Evolutionary conservation across 1,284 basidiomycete species (phyloP).

Genomic region (Cutaneotrichosporon dermatis): DNA sequence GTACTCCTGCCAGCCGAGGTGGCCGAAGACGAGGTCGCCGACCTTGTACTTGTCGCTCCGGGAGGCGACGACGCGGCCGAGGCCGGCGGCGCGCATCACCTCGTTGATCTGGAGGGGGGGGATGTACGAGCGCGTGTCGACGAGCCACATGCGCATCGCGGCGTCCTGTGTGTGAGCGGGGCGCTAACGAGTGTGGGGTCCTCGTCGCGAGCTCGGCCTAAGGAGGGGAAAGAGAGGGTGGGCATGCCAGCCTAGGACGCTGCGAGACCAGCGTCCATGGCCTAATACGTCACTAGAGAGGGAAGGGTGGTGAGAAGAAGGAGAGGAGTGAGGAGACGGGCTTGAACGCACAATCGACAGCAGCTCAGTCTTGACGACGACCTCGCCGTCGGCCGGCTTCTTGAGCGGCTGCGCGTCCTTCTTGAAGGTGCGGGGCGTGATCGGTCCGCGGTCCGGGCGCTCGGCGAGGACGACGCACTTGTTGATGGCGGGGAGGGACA

Average conservation of each 20-base stretch:
- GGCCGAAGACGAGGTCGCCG: constrained; percentile 58
- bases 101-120: constrained; percentile 70
- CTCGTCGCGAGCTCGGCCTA: no score
- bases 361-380: constrained; percentile 68
- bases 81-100: constrained; percentile 66
- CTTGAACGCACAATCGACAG: constrained; percentile 55
- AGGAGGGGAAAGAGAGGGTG: no score
- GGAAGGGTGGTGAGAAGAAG: no score
- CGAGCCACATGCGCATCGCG: constrained; percentile 78
- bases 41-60: constrained; percentile 54
- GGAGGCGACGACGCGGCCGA: constrained; percentile 64
- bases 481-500: constrained; percentile 35
- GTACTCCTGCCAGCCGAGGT: constrained; percentile 73
- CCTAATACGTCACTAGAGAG: no score
- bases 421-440: constrained; percentile 65
- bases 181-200: no score
- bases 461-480: constrained; percentile 68
- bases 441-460: constrained; percentile 59
- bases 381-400: constrained; percentile 57
- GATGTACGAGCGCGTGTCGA: constrained; percentile 58
- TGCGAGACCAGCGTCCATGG: background rate
- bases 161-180: constrained; percentile 55
- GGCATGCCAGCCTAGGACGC: no score
- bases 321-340: background rate
- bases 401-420: constrained; percentile 56